These are phyloP conservation scores for Quercus alba DNA, from an alignment of 306 rosid species.

Conservation along the genomic window DNA sequence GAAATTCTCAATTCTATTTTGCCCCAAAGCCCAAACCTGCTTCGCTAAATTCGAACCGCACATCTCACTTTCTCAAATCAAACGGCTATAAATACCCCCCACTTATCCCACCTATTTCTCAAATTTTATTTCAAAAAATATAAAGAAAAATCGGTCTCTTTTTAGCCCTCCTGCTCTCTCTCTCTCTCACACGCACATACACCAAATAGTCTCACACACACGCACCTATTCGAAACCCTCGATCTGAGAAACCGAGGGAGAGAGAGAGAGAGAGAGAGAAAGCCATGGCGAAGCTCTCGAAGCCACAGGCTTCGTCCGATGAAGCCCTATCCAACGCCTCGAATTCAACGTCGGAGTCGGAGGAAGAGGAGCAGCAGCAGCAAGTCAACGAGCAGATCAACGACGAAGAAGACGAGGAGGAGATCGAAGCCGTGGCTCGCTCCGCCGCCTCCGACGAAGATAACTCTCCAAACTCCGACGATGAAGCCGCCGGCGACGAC, in stretches of 20 bases:
- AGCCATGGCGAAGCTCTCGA: constrained; percentile 64
- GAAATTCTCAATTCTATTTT: constrained; percentile 39
- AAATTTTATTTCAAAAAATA: too few relatives aligned
- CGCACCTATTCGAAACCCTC: constrained; percentile 45
- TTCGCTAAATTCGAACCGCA: constrained; percentile 31
- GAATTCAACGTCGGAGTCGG: constrained; percentile 26
- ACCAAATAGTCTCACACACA: background rate
- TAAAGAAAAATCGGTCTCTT: constrained; percentile 4
- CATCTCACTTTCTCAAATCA: constrained; percentile 30
- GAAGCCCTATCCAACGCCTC: constrained; percentile 58
- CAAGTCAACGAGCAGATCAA: constrained; percentile 56
- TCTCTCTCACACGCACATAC: background rate
- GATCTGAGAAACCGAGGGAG: constrained; percentile 27
- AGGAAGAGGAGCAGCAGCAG: constrained; percentile 57
- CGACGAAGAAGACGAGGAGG: constrained; percentile 87
- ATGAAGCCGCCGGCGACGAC: constrained; percentile 38
- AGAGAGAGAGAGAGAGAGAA: too few relatives aligned
- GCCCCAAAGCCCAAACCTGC: background rate
- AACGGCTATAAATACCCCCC: constrained; percentile 28
- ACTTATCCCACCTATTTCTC: too few relatives aligned
- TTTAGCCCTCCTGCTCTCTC: background rate
- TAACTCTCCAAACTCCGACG: constrained; percentile 32
- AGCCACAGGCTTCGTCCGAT: constrained; percentile 63
- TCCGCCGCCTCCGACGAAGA: constrained; percentile 69
- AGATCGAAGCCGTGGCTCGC: constrained; percentile 88